Evolutionary conservation across 1,284 basidiomycete genomes (phyloP), one percentile per base, ranked within the genome.

Genomic region (Cystobasidium slooffiae): DNA sequence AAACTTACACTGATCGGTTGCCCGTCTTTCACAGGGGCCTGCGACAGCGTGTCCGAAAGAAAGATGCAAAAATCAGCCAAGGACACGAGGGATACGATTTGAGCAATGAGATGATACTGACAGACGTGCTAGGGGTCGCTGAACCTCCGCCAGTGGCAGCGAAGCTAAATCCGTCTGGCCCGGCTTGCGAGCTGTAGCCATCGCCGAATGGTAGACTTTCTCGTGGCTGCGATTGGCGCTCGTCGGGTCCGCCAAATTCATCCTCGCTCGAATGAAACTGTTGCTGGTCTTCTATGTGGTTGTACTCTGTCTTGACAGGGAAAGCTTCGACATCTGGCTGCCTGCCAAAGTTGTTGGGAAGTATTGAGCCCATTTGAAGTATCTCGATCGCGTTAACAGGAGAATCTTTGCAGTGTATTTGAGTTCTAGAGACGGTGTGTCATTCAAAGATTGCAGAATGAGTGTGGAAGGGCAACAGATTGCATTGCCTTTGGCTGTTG

Each of bases 221-320:
- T n/a, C 20, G 56, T 16, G 37, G 9, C 14, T 18, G 22, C 37
- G 37, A 49, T 6, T 49, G 56, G 12, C 43, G 22, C 31, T 59
- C 56, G 56, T 39, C 31, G 14, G 8, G 16, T 10, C 31, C 31
- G 37, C 56, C 39, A 9, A 18, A 59, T 22, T 59, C 56, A 18
- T 59, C 56, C 56, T 59, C 56, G 56, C 56, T 59, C 10, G 56
- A 59, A 9, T 59, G 56, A 12, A 43, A n/a, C 56, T 59, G 56
- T 10, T 59, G 37, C 10, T 59, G 56, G 20, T 59, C 39, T 6
- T 59, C 56, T 12, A 18, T n/a, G 16, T 5, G 14, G 9, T 43
- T 59, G 31, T 59, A 59, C 39, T 59, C 56, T 18, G 37, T n/a
- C 31, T 59, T 59, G 37, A 59, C 56, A 16, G 56, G 7, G 20